Percentiles rank a stretch among this genome's conserved stretches.
These are phyloP conservation scores for Calonectria henricotiae DNA, from an alignment of 2,329 filamentous ascomycete genomes.

Conservation along the genomic window DNA sequence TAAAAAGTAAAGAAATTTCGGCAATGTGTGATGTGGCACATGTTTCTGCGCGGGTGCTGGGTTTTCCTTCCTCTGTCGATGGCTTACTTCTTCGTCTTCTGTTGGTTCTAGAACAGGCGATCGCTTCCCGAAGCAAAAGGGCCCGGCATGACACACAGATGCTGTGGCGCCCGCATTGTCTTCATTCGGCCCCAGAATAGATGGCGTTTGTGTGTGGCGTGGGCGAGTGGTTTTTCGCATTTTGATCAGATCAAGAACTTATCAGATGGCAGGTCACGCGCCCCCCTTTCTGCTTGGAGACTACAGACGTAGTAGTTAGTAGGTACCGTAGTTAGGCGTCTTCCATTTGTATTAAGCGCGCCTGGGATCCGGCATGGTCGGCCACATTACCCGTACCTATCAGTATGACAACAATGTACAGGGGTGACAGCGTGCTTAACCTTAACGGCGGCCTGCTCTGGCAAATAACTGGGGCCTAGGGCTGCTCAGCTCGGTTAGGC, in stretches of 20 bases:
- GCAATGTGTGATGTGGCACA: background rate
- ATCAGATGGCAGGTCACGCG: conserved; percentile 11
- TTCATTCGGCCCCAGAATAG: background rate
- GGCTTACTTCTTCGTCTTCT: background rate
- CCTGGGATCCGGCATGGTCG: background rate
- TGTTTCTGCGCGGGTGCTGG: background rate
- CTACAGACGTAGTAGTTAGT: background rate
- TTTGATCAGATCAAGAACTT: conserved; percentile 1
- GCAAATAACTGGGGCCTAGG: conserved; percentile 27
- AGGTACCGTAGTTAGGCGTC: background rate
- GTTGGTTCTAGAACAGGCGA: conserved; percentile 14
- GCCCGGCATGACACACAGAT: background rate
- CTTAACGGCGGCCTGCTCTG: conserved; percentile 17
- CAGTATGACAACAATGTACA: background rate
- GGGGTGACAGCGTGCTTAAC: conserved; percentile 7
- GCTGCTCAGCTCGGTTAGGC: conserved; percentile 26
- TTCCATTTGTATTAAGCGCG: conserved; percentile 22
- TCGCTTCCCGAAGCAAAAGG: background rate
- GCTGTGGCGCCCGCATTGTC: background rate
- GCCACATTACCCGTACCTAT: conserved; percentile 4
- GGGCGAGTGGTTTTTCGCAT: background rate
- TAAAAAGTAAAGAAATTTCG: background rate
- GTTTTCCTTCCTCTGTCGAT: background rate
- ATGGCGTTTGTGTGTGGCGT: conserved; percentile 10
- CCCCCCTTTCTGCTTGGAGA: conserved; percentile 1